Percentiles rank a stretch among this genome's conserved stretches.
Conservation (phyloP, 805 yeast species). For the Tetrapisispora pingtungensis region DNA sequence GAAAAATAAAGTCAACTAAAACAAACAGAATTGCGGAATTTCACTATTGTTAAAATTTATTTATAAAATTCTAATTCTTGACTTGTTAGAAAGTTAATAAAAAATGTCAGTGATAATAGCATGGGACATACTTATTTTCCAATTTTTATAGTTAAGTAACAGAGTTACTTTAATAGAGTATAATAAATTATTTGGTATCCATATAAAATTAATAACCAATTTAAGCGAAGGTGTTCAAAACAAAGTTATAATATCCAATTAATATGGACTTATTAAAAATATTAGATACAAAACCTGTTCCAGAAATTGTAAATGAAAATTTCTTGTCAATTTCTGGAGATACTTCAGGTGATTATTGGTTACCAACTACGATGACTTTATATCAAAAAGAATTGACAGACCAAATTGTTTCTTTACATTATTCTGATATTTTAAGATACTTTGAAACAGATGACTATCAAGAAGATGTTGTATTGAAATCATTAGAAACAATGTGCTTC, state of each 20-base stretch:
- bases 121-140: no score
- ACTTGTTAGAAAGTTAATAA: no score
- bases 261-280: conserved; percentile 65
- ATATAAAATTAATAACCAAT: no score
- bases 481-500: conserved; percentile 61
- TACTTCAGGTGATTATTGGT: conserved; percentile 51
- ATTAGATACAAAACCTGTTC: conserved; percentile 77
- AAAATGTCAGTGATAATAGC: no score
- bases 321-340: conserved; percentile 29
- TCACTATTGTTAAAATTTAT: no score
- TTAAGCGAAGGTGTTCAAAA: no score
- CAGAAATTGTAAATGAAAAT: conserved; percentile 58
- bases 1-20: no score
- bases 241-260: not conserved
- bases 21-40: no score
- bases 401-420: conserved; percentile 84
- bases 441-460: conserved; percentile 48
- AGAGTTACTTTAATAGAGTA: no score
- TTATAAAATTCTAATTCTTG: no score
- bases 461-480: conserved; percentile 56
- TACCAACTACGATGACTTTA: conserved; percentile 76
- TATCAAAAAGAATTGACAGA: conserved; percentile 84
- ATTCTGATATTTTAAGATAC: conserved; percentile 79
- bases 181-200: no score
- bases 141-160: no score